Conservation (phyloP, 2,329 filamentous ascomycete genomes). For the Arthrobotrys iridis region DNA sequence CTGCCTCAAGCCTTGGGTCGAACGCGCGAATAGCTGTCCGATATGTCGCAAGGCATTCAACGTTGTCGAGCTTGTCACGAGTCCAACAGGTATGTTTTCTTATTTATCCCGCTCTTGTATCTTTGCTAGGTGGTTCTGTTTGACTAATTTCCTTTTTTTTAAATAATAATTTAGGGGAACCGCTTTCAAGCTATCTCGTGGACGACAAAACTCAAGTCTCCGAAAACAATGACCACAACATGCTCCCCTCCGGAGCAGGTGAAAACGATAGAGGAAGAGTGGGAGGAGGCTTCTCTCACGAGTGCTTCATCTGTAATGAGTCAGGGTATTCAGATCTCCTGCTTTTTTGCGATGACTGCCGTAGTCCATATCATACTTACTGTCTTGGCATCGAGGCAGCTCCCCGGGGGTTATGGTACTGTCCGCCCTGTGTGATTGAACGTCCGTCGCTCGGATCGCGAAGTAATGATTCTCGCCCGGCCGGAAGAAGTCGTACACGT, state of each 20-base stretch:
- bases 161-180: slow-evolving; percentile 40
- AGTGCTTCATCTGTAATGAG: slow-evolving; percentile 85
- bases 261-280: slow-evolving; percentile 68
- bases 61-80: slow-evolving; percentile 78
- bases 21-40: slow-evolving; percentile 96
- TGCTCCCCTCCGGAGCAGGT: slow-evolving; percentile 76
- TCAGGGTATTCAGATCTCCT: slow-evolving; percentile 84
- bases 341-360: slow-evolving; percentile 90
- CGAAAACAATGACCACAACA: slow-evolving; percentile 82
- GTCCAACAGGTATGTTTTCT: slow-evolving; percentile 42
- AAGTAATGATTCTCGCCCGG: slow-evolving; percentile 40
- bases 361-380: slow-evolving; percentile 88
- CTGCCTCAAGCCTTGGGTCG: slow-evolving; percentile 92
- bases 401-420: slow-evolving; percentile 86
- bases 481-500: slow-evolving; percentile 43
- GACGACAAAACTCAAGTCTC: slow-evolving; percentile 88
- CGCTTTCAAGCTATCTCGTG: slow-evolving; percentile 71
- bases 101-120: background rate
- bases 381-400: slow-evolving; percentile 82
- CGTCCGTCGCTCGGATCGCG: slow-evolving; percentile 55
- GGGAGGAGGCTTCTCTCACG: slow-evolving; percentile 69
- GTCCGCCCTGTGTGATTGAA: slow-evolving; percentile 76
- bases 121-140: background rate
- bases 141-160: slow-evolving; percentile 22
- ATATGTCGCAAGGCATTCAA: slow-evolving; percentile 95